These are phyloP conservation scores for Elsinoe fawcettii DNA, from an alignment of 2,329 filamentous ascomycete genomes.

Conservation along the genomic window DNA sequence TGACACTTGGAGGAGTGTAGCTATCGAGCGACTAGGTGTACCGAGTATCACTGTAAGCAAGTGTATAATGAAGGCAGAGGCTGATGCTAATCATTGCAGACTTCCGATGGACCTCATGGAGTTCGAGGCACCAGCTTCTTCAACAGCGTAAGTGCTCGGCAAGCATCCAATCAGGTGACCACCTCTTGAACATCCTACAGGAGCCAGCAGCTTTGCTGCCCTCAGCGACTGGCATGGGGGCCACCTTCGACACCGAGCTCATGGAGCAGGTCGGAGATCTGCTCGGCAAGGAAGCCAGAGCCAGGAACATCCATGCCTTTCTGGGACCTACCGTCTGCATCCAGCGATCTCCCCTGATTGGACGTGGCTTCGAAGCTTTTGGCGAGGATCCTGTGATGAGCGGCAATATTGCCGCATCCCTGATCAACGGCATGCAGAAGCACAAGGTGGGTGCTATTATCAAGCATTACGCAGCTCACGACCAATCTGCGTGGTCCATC, in stretches of 20 bases:
- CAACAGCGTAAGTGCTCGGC: slow-evolving; percentile 41
- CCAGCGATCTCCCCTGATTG: slow-evolving; percentile 75
- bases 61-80: background rate
- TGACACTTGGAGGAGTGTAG: slow-evolving; percentile 3
- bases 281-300: slow-evolving; percentile 63
- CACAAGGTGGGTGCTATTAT: slow-evolving; percentile 68
- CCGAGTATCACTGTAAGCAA: slow-evolving; percentile 3
- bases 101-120: slow-evolving; percentile 63
- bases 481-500: slow-evolving; percentile 52
- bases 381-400: slow-evolving; percentile 75
- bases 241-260: slow-evolving; percentile 68
- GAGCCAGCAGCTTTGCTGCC: slow-evolving; percentile 63
- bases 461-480: slow-evolving; percentile 69
- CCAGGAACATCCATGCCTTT: slow-evolving; percentile 65
- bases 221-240: slow-evolving; percentile 68
- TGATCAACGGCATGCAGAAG: slow-evolving; percentile 58
- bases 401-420: slow-evolving; percentile 59
- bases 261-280: slow-evolving; percentile 62
- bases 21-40: slow-evolving; percentile 6
- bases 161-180: background rate
- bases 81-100: slow-evolving; percentile 18
- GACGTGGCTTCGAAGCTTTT: slow-evolving; percentile 79
- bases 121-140: slow-evolving; percentile 63
- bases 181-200: background rate
- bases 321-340: slow-evolving; percentile 74